Conservation (phyloP, 2,329 filamentous ascomycete genomes). For the Acrodontium crateriforme region DNA sequence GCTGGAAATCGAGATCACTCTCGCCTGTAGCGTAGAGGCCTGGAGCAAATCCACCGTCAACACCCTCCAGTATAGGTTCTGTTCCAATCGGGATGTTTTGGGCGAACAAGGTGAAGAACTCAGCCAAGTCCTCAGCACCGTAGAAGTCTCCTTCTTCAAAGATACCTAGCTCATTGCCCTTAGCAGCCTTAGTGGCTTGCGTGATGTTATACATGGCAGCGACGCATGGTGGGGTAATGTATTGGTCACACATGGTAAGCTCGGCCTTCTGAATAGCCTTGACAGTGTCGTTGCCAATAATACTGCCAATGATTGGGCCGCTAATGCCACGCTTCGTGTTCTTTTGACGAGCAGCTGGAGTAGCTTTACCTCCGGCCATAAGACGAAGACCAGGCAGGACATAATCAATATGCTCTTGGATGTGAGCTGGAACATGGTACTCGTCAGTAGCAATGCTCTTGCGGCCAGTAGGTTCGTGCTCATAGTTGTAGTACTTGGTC, state of each 20-base stretch:
- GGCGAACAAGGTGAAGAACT: constrained; percentile 8
- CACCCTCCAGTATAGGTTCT: constrained; percentile 17
- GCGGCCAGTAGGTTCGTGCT: constrained; percentile 39
- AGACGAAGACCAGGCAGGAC: constrained; percentile 42
- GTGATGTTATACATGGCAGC: constrained; percentile 31
- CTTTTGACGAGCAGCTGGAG: constrained; percentile 6
- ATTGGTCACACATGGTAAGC: constrained; percentile 8
- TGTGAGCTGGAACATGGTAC: constrained; percentile 35
- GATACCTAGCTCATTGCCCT: constrained; percentile 34
- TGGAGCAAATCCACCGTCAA: constrained; percentile 14
- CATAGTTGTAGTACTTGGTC: constrained; percentile 44
- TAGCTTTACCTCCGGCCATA: constrained; percentile 3
- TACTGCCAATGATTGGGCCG: constrained; percentile 6
- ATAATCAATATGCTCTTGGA: constrained; percentile 40
- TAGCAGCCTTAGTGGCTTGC: constrained; percentile 22
- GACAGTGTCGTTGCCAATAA: constrained; percentile 6
- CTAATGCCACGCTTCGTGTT: constrained; percentile 7
- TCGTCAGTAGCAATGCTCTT: constrained; percentile 25
- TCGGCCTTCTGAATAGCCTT: too few relatives aligned
- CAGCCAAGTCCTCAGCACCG: constrained; percentile 28
- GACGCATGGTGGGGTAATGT: constrained; percentile 29
- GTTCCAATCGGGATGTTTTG: constrained; percentile 12
- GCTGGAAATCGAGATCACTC: constrained; percentile 6
- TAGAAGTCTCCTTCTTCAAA: constrained; percentile 33
- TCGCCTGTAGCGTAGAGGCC: constrained; percentile 12